Percentiles rank a stretch among this genome's conserved stretches.
phyloP scores from a whole-genome alignment of 306 rosid genomes.

The Cucumis sativus region Cucumber_9930_V3 NC_026657.2:38563501-38564000 shows the following conservation, averaged over 20 bases:
- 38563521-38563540: background rate
- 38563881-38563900: background rate
- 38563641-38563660: background rate
- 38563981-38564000: background rate
- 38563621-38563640: constrained; percentile 1
- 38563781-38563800: background rate
- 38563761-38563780: constrained; percentile 7
- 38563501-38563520: background rate
- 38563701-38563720: background rate
- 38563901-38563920: background rate
- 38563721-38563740: background rate
- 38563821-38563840: background rate
- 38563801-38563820: background rate
- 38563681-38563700: constrained; percentile 2
- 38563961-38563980: background rate
- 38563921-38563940: background rate
- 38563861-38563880: background rate
- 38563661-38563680: background rate
- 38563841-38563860: background rate
- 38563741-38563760: background rate
- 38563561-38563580: background rate
- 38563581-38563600: constrained; percentile 5
- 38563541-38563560: background rate
- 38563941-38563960: background rate
- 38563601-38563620: background rate